Evolutionary conservation across 2,329 filamentous ascomycete genomes (phyloP), one percentile per base, ranked within the genome.

Genomic region (Fusarium paranaense): DNA sequence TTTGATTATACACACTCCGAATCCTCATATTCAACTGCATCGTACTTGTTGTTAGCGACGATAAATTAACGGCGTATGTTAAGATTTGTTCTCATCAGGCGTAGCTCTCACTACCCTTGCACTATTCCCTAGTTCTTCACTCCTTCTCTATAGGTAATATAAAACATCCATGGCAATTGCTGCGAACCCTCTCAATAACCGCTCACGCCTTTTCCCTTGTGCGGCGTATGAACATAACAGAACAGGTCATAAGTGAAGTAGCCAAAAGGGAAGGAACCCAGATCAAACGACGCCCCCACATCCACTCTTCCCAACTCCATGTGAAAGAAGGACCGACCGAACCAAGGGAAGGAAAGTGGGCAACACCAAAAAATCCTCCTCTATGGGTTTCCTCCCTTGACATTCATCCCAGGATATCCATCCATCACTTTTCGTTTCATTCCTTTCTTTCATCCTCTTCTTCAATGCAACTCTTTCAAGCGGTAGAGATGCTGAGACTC

Each of bases 221-320:
- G 14, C 20, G 40, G 59, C 32, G 42, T 35, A 45, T 50, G 20
- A 62, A 50, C n/a, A 61, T 32, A 61, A 62, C 20, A 70, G 18
- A 59, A 67, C 25, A 61, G 27, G 37, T 62, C 22, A 30, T 62
- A 35, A 52, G 27, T 38, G 38, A 25, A 42, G 58, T 63, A 57
- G 40, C n/a, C 61, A 42, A 68, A 66, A 45, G 47, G 40, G 57
- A 47, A 54, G 56, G 62, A 64, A 67, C 18, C 59, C 37, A 66
- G 62, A 66, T 64, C 59, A 71, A 67, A 62, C 25, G 42, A 70
- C 50, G 52, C 64, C 66, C 67, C 71, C 64, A 66, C 69, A 63
- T 59, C 54, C 45, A 35, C 62, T 63, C 62, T 54, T 69, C 62
- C 62, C 38, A 76, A 76, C 70, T 68, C 70, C 62, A 30, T 60